Base-by-base conservation (phyloP, 164 flowering plant species). In the Protea cynaroides region DNA sequence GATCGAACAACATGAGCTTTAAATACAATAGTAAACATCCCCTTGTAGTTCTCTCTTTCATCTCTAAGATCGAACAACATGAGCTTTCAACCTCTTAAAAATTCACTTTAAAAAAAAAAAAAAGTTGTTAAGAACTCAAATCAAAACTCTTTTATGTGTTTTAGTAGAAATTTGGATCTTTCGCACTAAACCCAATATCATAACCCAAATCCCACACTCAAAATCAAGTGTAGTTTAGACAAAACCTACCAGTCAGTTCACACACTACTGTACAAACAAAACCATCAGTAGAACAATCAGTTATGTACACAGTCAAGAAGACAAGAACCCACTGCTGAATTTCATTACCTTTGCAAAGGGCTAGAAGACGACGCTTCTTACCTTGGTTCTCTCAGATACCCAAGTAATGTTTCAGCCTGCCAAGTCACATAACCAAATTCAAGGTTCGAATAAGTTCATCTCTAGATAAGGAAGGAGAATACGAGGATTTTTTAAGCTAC, bases 371-470 rank as follows among this genome's bases (percentile, higher is more conserved):
- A 75, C 11, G 80, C 86, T 72, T 83, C 96, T 56, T 83, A 83
- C 69, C 98, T 85, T 58, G 92, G 82, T 66, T 88, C 98, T 72
- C 98, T 82, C 80, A 92, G 66, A 73, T 85, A 84, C 65, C 74
- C 77, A 22, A 92, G 88, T 63, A 89, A 88, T 13, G 78, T 82
- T 68, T 88, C 96, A n/a, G 98, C 98, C 98, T 92, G 94, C 69
- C 47, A 70, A 51, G 34, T 59, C 17, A 19, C 53, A 65, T 2
- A 64, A 64, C 25, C 38, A 40, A 61, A 22, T 15, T 17, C 3
- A 23, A 25, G 13, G 17, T 17, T 47, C 23, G 17, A 37, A 10
- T n/a, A 7, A 43, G 25, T 29, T 17, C 17, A 63, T 29, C 0
- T 29, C 34, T 29, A 5, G 5, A 29, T 29, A 29, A 29, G 5